phyloP scores from a whole-genome alignment of 2,329 filamentous ascomycete species.

The Hypocrella siamensis region DNA sequence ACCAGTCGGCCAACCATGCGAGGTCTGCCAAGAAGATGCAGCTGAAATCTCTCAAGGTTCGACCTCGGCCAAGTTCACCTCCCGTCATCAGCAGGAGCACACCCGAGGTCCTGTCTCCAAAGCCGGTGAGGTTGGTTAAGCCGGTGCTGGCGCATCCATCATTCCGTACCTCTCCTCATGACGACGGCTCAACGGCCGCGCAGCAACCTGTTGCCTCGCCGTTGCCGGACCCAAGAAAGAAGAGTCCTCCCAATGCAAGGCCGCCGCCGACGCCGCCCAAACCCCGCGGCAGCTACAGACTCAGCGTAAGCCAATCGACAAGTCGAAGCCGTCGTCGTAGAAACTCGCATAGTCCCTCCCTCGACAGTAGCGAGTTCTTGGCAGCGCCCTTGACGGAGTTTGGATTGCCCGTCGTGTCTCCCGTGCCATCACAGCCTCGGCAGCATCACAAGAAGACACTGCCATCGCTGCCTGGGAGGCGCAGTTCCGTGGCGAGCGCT shows the following conservation, averaged over 20 bases:
- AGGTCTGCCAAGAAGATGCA: conserved; percentile 1
- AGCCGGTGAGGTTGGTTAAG: conserved; percentile 16
- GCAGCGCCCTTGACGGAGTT: conserved; percentile 4
- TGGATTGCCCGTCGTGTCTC: conserved; percentile 4
- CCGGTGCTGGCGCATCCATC: conserved; percentile 11
- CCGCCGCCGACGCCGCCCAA: conserved; percentile 22
- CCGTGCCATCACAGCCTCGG: conserved; percentile 1
- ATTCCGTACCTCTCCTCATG: neutral
- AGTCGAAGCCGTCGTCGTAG: conserved; percentile 3
- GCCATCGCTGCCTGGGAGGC: conserved; percentile 5
- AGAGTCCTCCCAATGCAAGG: conserved; percentile 8
- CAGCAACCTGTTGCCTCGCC: too few species aligned
- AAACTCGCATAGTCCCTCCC: conserved; percentile 4
- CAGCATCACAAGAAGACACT: conserved; percentile 3
- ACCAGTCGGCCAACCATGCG: too few species aligned
- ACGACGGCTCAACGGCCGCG: too few species aligned
- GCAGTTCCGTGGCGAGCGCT: conserved; percentile 10
- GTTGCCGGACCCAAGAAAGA: too few species aligned
- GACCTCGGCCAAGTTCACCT: conserved; percentile 8
- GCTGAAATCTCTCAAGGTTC: conserved; percentile 7
- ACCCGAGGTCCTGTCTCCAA: conserved; percentile 14
- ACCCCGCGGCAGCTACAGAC: conserved; percentile 13
- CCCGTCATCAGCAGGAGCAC: conserved; percentile 7
- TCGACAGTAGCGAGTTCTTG: neutral
- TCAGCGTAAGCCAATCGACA: conserved; percentile 1